Base-by-base conservation (phyloP, 129 eudicot species). In the Ambrosia artemisiifolia region DNA sequence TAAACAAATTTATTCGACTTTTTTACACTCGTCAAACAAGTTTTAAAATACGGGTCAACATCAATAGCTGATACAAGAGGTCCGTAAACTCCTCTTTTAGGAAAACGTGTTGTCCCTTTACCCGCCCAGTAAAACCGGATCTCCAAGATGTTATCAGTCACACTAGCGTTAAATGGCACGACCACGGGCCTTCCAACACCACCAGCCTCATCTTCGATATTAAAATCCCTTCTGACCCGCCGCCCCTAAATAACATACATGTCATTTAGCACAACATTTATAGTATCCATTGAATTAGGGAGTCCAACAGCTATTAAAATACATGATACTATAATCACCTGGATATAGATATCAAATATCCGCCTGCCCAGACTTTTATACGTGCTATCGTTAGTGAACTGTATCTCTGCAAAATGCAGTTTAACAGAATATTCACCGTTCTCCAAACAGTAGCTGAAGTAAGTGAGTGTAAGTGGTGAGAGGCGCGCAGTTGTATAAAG, bases 21-120 rank as follows among this genome's bases (percentile, higher is more conserved):
- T 50, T 79, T 81, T 62, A 76, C 78, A 6, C 85, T 80, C 13
- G 63, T 9, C 8, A 83, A 80, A 67, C 91, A 86, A 50, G 79
- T 71, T 79, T 66, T 88, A 40, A 74, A 83, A 81, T 66, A 71
- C 38, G 98, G 88, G 43, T 85, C 62, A 19, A 89, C 96, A 46
- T 87, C 84, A 40, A 93, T 87, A 67, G 96, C 98, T 13, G 98
- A 93, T 67, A 93, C 67, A 46, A 93, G 95, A 51, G 98, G 88
- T 40, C 98, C 98, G 69, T 93, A 93, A 53, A 79, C 82, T 77
- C 98, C 98, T 80, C 95, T 85, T 42, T 19, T 63, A 40, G 96
- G 98, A 69, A 89, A 73, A 13, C 92, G 84, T 4, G 98, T 85
- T 16, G 92, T 93, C 78, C 98, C 98, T 84, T 79, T 93, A 47